These are phyloP conservation scores for Cutaneotrichosporon daszewskae DNA, from an alignment of 1,284 basidiomycete species.

Conservation along the genomic window DNA sequence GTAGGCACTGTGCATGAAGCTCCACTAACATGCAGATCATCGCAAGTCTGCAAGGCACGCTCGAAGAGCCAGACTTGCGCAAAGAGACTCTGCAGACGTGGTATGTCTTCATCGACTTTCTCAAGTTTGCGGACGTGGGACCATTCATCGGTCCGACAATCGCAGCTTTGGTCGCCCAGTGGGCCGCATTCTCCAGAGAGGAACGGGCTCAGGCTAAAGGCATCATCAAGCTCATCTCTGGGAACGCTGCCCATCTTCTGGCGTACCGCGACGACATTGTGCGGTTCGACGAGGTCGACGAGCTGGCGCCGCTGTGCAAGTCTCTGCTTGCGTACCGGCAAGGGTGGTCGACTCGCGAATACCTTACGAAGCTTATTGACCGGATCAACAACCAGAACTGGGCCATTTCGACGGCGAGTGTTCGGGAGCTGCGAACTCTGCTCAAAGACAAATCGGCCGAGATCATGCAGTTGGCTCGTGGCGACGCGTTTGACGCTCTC, in stretches of 20 bases:
- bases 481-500: slow-evolving; percentile 77
- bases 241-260: slow-evolving; percentile 53
- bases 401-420: slow-evolving; percentile 68
- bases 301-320: slow-evolving; percentile 55
- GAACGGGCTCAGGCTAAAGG: slow-evolving; percentile 57
- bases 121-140: slow-evolving; percentile 68
- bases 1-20: slow-evolving; percentile 47
- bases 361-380: slow-evolving; percentile 65
- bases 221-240: slow-evolving; percentile 68
- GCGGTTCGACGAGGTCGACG: slow-evolving; percentile 65
- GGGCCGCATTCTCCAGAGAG: slow-evolving; percentile 58
- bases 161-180: slow-evolving; percentile 73
- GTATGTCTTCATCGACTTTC: slow-evolving; percentile 68
- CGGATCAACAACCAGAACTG: slow-evolving; percentile 75
- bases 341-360: slow-evolving; percentile 54
- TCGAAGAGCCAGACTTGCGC: slow-evolving; percentile 63
- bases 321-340: slow-evolving; percentile 54
- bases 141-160: slow-evolving; percentile 82
- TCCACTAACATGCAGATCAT: slow-evolving; percentile 63
- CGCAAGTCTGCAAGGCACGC: slow-evolving; percentile 89
- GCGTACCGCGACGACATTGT: slow-evolving; percentile 68
- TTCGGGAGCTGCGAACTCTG: slow-evolving; percentile 69
- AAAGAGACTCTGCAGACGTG: slow-evolving; percentile 76
- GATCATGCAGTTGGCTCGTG: slow-evolving; percentile 61
- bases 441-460: slow-evolving; percentile 55